phyloP scores from a whole-genome alignment of 1,139 yeast species.

The Taphrina wiesneri region DNA sequence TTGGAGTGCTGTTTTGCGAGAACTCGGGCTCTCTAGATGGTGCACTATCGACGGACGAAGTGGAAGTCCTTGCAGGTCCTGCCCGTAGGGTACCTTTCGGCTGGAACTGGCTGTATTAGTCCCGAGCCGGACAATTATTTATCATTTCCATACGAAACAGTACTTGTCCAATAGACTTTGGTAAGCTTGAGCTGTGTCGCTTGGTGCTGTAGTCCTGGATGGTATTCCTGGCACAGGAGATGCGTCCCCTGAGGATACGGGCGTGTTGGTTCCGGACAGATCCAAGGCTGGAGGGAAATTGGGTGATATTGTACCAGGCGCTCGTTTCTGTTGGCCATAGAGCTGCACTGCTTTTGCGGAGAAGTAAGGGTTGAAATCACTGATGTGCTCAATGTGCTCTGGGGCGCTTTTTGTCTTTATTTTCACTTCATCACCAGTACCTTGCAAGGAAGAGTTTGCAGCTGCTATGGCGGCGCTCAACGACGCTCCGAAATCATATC shows the following conservation, averaged over 20 bases:
- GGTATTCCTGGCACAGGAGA: constrained; percentile 26
- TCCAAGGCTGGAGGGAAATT: constrained; percentile 26
- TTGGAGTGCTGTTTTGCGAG: not conserved
- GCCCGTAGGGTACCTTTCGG: too few relatives aligned
- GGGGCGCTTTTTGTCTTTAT: not conserved
- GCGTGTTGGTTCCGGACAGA: constrained; percentile 6
- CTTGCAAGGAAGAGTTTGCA: constrained; percentile 26
- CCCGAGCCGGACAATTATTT: not conserved
- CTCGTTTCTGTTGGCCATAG: not conserved
- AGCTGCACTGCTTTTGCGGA: constrained; percentile 2
- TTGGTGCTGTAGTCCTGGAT: not conserved
- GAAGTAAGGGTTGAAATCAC: constrained; percentile 23
- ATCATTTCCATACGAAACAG: constrained; percentile 26
- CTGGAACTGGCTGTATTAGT: not conserved
- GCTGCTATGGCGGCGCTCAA: constrained; percentile 35
- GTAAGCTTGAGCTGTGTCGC: constrained; percentile 14
- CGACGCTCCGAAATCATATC: constrained; percentile 35
- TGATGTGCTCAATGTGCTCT: constrained; percentile 4
- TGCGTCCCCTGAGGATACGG: constrained; percentile 25
- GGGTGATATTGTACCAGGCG: constrained; percentile 23
- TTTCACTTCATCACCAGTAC: constrained; percentile 24
- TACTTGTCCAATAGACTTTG: constrained; percentile 24
- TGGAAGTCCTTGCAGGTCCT: too few relatives aligned
- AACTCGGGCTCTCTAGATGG: too few relatives aligned
- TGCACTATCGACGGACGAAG: too few relatives aligned